A percentile compares a stretch with the other conserved stretches of the same genome.
Evolutionary conservation across 805 yeast genomes (phyloP).

Genomic region (Millerozyma miso): DNA sequence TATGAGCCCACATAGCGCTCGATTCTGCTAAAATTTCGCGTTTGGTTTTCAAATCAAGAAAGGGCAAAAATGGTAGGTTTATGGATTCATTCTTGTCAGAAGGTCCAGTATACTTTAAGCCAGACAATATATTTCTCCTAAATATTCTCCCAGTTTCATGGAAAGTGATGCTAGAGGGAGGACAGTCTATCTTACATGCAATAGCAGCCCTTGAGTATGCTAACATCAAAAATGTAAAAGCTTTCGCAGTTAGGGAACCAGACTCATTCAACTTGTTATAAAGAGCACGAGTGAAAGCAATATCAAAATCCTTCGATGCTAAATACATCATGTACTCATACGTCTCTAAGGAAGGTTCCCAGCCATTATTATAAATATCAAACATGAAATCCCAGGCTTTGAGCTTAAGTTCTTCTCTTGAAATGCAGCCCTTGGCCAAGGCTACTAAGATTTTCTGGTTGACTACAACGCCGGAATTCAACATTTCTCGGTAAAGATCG

Average conservation of each 20-base stretch:
- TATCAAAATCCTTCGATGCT: conserved; percentile 78
- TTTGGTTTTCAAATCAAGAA: conserved; percentile 35
- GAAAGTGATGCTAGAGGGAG: conserved; percentile 31
- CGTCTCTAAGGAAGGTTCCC: conserved; percentile 45
- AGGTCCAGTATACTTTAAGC: conserved; percentile 8
- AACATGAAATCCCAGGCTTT: conserved; percentile 78
- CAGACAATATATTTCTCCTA: conserved; percentile 43
- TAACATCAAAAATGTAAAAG: conserved; percentile 44
- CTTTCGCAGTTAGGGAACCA: conserved; percentile 28
- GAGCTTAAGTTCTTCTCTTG: conserved; percentile 41
- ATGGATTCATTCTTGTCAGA: background rate
- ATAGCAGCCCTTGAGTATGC: conserved; percentile 43
- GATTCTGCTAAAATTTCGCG: conserved; percentile 64
- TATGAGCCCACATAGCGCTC: conserved; percentile 66
- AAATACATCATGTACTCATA: conserved; percentile 69
- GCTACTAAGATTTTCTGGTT: conserved; percentile 44
- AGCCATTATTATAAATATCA: conserved; percentile 48
- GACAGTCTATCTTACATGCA: conserved; percentile 10
- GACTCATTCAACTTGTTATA: conserved; percentile 44
- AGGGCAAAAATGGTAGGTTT: conserved; percentile 70
- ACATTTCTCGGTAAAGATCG: conserved; percentile 72
- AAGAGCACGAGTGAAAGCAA: conserved; percentile 64
- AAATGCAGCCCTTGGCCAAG: conserved; percentile 66
- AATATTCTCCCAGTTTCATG: conserved; percentile 45
- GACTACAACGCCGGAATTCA: conserved; percentile 17